These are phyloP conservation scores for Hygrophorus pudorinus DNA, from an alignment of 768 basidiomycete species.

Conservation along the genomic window DNA sequence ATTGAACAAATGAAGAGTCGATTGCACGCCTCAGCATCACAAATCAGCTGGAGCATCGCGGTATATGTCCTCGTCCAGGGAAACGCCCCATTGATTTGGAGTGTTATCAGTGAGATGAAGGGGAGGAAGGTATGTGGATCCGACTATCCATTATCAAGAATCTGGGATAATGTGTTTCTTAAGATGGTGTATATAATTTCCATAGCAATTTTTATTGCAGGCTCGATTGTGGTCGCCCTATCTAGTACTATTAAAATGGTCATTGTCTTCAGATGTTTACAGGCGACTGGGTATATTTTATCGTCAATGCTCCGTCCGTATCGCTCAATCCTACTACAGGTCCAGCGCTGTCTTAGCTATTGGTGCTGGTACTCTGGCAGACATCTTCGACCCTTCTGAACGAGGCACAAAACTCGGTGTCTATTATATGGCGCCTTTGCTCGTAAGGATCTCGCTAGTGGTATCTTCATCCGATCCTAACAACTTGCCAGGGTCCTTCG, in stretches of 20 bases:
- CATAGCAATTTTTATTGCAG: slow-evolving; percentile 41
- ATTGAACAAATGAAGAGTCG: slow-evolving; percentile 49
- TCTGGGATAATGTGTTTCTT: background rate
- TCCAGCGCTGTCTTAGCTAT: slow-evolving; percentile 61
- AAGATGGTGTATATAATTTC: slow-evolving; percentile 48
- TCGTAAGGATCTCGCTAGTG: slow-evolving; percentile 15
- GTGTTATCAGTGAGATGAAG: slow-evolving; percentile 60
- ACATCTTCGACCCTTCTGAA: slow-evolving; percentile 66
- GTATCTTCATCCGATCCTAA: too few relatives aligned
- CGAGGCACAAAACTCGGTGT: slow-evolving; percentile 75
- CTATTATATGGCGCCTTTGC: slow-evolving; percentile 70
- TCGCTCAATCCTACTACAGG: slow-evolving; percentile 22
- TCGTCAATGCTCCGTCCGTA: background rate
- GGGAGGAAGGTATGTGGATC: slow-evolving; percentile 52
- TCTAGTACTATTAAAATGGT: slow-evolving; percentile 44
- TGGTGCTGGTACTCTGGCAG: slow-evolving; percentile 70
- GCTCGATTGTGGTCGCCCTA: slow-evolving; percentile 45
- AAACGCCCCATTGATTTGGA: slow-evolving; percentile 56
- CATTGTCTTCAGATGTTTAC: slow-evolving; percentile 61
- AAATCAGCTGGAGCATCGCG: slow-evolving; percentile 61
- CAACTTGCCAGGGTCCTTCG: slow-evolving; percentile 36
- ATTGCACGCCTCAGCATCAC: slow-evolving; percentile 45
- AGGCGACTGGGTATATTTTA: slow-evolving; percentile 47
- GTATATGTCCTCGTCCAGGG: slow-evolving; percentile 73
- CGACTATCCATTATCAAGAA: background rate